Conservation (phyloP, 306 rosid genomes). For the Rosa multiflora region DNA sequence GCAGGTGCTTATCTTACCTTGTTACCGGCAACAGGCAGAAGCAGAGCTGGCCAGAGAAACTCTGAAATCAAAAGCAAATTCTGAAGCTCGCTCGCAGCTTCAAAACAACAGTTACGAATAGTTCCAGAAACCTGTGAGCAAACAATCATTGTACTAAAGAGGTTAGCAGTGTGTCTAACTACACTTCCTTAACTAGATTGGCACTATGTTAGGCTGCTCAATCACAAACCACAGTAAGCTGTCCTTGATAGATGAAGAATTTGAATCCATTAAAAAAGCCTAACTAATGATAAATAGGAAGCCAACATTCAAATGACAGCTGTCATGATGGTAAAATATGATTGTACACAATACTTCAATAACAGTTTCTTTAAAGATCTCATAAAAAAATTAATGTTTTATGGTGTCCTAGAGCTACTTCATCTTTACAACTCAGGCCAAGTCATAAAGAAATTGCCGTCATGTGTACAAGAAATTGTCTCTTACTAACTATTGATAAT, state of each 20-base stretch:
- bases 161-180: constrained; percentile 10
- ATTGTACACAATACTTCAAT: neutral
- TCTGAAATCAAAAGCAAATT: constrained; percentile 88
- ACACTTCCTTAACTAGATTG: constrained; percentile 2
- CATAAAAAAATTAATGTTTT: neutral
- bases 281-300: neutral
- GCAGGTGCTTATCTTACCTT: constrained; percentile 47
- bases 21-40: constrained; percentile 92
- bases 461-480: neutral
- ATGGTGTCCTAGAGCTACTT: neutral
- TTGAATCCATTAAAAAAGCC: neutral
- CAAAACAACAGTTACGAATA: constrained; percentile 91
- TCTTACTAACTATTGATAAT: constrained; percentile 3
- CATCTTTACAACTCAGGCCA: constrained; percentile 2
- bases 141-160: constrained; percentile 20
- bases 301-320: neutral
- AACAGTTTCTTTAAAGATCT: neutral
- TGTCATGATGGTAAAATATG: neutral
- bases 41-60: constrained; percentile 97
- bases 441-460: neutral
- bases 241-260: neutral
- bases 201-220: constrained; percentile 6
- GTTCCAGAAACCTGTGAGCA: constrained; percentile 79
- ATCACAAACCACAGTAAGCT: constrained; percentile 2
- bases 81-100: constrained; percentile 78